Percentiles rank a stretch among this genome's conserved stretches.
These are phyloP conservation scores for Lentinula boryana DNA, from an alignment of 768 basidiomycete species.

Conservation along the genomic window DNA sequence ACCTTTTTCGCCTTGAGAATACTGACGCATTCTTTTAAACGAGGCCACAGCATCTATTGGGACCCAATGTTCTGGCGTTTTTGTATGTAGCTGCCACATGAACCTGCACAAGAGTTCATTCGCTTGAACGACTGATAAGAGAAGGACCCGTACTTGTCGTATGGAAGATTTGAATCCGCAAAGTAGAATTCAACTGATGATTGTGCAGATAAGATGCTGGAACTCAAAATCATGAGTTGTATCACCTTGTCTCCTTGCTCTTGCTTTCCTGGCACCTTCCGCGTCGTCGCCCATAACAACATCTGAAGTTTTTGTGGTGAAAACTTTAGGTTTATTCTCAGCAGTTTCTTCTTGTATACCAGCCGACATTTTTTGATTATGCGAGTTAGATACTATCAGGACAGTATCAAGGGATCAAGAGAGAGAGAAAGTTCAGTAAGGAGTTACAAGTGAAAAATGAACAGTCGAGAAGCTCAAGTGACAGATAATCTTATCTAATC, in stretches of 20 bases:
- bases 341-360: background rate
- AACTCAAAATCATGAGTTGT: background rate
- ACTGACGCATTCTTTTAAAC: slow-evolving; percentile 93
- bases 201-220: background rate
- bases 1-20: slow-evolving; percentile 40
- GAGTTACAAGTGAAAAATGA: too few species aligned
- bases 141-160: slow-evolving; percentile 55
- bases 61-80: slow-evolving; percentile 84
- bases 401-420: too few species aligned
- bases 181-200: slow-evolving; percentile 90
- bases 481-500: too few species aligned
- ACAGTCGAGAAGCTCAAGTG: background rate
- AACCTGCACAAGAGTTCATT: slow-evolving; percentile 48
- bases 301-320: background rate
- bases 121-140: background rate
- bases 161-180: slow-evolving; percentile 92
- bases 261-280: background rate
- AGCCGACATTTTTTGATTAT: background rate
- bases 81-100: slow-evolving; percentile 89
- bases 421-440: too few species aligned
- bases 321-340: background rate
- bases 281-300: background rate
- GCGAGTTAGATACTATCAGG: too few species aligned
- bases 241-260: slow-evolving; percentile 6
- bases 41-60: slow-evolving; percentile 81